These are phyloP conservation scores for Hamigera avellanea DNA, from an alignment of 495 filamentous ascomycete genomes.

Conservation along the genomic window DNA sequence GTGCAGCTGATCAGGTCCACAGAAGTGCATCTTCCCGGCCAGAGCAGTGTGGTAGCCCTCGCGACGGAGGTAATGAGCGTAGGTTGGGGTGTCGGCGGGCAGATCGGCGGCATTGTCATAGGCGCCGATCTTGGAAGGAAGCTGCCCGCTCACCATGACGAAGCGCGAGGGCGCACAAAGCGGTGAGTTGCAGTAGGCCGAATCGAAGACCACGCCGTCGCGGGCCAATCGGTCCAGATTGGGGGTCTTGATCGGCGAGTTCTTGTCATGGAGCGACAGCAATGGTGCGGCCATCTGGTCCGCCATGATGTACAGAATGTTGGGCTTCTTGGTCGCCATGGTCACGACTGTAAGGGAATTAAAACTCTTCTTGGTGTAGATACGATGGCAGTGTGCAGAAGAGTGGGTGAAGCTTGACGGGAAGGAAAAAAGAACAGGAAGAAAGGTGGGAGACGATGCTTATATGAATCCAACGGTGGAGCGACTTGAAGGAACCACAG, in stretches of 20 bases:
- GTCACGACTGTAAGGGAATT: conserved; percentile 5
- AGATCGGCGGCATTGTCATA: conserved; percentile 79
- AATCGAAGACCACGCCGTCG: conserved; percentile 72
- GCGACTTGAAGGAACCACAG: too few relatives aligned
- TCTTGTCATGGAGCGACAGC: conserved; percentile 70
- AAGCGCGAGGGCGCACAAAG: conserved; percentile 83
- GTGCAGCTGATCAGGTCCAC: conserved; percentile 77
- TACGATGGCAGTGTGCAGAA: not conserved
- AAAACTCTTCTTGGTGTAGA: not conserved
- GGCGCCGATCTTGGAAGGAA: conserved; percentile 75
- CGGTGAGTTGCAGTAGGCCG: conserved; percentile 80
- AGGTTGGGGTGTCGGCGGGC: conserved; percentile 66
- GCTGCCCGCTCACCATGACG: conserved; percentile 77
- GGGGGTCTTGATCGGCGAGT: conserved; percentile 74
- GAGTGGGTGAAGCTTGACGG: not conserved
- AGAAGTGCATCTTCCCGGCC: conserved; percentile 93
- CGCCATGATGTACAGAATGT: conserved; percentile 83
- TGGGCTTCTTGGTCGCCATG: conserved; percentile 45
- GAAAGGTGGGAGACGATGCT: too few relatives aligned
- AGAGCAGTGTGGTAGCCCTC: conserved; percentile 81
- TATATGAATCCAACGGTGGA: too few relatives aligned
- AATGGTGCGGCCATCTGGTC: conserved; percentile 83
- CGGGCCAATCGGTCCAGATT: conserved; percentile 71
- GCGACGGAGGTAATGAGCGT: conserved; percentile 77
- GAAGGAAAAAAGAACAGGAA: not conserved